Evolutionary conservation across 2,329 filamentous ascomycete genomes (phyloP).

Genomic region (Penicillium brevicompactum): DNA sequence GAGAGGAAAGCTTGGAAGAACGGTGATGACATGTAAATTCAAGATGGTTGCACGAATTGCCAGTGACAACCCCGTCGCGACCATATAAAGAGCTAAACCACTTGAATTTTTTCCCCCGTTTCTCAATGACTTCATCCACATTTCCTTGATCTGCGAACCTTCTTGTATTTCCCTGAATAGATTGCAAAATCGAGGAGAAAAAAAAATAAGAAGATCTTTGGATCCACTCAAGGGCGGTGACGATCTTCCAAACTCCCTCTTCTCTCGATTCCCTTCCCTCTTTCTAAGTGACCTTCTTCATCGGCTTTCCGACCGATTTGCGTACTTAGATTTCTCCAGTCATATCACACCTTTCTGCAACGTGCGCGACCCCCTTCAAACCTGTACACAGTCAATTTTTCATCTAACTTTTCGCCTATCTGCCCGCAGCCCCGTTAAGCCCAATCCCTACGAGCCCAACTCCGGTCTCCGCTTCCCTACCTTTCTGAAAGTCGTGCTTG

Average conservation of each 20-base stretch:
- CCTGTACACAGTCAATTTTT: constrained; percentile 1
- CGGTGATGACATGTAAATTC: too few relatives aligned
- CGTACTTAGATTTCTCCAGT: constrained; percentile 24
- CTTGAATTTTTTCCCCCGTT: neutral
- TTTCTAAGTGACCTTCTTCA: constrained; percentile 1
- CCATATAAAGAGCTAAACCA: neutral
- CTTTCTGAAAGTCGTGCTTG: constrained; percentile 32
- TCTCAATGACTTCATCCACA: neutral
- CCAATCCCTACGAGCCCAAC: constrained; percentile 5
- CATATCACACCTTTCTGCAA: constrained; percentile 31
- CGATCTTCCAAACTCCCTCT: constrained; percentile 4
- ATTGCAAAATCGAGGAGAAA: neutral
- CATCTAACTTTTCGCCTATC: constrained; percentile 8
- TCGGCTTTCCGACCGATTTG: constrained; percentile 14
- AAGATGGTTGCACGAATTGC: too few relatives aligned
- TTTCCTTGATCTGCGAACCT: neutral
- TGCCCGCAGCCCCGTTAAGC: neutral
- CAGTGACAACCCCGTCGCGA: neutral
- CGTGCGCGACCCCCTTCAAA: constrained; percentile 24
- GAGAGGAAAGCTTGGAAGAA: too few relatives aligned
- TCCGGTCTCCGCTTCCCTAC: constrained; percentile 18
- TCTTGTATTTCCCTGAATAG: neutral
- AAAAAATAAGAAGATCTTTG: neutral
- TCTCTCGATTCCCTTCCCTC: neutral
- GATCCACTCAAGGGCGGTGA: constrained; percentile 20